A percentile compares a stretch with the other conserved stretches of the same genome.
Evolutionary conservation across 2,329 filamentous ascomycete genomes (phyloP).

Genomic region (Aspergillus terreus): DNA sequence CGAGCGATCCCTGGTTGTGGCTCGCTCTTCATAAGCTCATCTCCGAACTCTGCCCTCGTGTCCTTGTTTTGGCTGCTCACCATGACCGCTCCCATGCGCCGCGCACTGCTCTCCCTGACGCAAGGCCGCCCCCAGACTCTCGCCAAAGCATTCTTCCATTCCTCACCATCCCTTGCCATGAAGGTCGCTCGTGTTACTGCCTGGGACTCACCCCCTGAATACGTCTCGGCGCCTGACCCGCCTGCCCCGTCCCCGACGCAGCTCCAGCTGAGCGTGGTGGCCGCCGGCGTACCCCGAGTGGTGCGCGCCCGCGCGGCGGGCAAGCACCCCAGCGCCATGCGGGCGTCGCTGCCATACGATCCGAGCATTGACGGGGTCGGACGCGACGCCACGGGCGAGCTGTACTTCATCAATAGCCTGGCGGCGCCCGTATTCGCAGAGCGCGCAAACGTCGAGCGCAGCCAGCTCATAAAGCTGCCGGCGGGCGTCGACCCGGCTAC

Average conservation of each 20-base stretch:
- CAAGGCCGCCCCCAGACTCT: too few species aligned
- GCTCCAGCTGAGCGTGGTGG: background rate
- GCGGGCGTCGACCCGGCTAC: background rate
- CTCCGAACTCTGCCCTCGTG: too few species aligned
- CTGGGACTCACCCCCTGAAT: background rate
- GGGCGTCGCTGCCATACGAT: background rate
- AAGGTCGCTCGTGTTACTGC: background rate
- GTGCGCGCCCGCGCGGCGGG: background rate
- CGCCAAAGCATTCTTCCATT: too few species aligned
- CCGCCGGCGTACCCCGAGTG: background rate
- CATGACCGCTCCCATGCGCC: too few species aligned
- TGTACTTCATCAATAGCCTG: conserved; percentile 2
- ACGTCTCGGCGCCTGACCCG: background rate
- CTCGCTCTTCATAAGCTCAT: too few species aligned
- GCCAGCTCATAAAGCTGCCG: background rate
- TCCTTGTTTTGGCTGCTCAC: too few species aligned
- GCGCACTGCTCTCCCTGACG: too few species aligned
- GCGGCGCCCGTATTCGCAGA: background rate
- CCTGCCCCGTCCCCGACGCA: background rate
- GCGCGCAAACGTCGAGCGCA: background rate
- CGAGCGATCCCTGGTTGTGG: too few species aligned
- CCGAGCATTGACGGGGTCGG: conserved; percentile 1
- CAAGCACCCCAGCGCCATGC: background rate
- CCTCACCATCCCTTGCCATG: background rate
- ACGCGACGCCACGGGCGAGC: background rate